Evolutionary conservation across 208 protist species (phyloP), one percentile per base, ranked within the genome.

Genomic region (Leishmania major): DNA sequence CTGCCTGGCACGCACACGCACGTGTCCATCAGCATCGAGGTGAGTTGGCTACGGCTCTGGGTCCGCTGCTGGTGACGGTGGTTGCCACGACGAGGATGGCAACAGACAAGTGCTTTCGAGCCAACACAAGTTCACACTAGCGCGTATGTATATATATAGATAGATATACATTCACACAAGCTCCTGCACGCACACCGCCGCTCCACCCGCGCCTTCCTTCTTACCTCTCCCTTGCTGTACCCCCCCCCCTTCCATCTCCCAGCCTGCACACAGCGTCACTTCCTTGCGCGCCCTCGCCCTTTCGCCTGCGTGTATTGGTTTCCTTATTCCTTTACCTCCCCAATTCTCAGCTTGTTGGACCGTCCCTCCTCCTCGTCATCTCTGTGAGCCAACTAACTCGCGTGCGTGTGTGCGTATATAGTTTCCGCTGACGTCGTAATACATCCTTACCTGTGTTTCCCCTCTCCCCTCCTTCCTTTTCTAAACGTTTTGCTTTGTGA

Each of bases 401-500:
- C 11, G 35, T 19, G 35, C 35, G 35, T 28, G 64, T 70, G 64
- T 70, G 64, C 19, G 8, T 45, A 35, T 70, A 15, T 49, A 22
- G 35, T 73, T 6, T 25, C 17, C 43, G 5, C 35, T 43, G 35
- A 19, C 66, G 37, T 31, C 15, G 15, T 70, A 70, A 62, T 6
- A 31, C 75, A 53, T 22, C 5, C 17, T 67, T 62, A 79, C 45
- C 5, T 37, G 17, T 59, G 8, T 57, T 17, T 57, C 49, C 47
- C 45, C 67, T 47, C 55, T 77, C 43, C 57, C 43, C 69, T 67
- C 31, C 19, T 49, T 37, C 13, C 57, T 82, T 69, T 57, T 69
- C 60, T 31, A 10, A 6, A 47, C 43, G 15, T 8, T 45, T 40
- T 43, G 28, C 31, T n/a, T 37, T 22, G 45, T 37, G 19, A 15